Percentiles rank a stretch among this genome's conserved stretches.
These are phyloP conservation scores for Malassezia caprae DNA, from an alignment of 1,284 basidiomycete species.

Conservation along the genomic window DNA sequence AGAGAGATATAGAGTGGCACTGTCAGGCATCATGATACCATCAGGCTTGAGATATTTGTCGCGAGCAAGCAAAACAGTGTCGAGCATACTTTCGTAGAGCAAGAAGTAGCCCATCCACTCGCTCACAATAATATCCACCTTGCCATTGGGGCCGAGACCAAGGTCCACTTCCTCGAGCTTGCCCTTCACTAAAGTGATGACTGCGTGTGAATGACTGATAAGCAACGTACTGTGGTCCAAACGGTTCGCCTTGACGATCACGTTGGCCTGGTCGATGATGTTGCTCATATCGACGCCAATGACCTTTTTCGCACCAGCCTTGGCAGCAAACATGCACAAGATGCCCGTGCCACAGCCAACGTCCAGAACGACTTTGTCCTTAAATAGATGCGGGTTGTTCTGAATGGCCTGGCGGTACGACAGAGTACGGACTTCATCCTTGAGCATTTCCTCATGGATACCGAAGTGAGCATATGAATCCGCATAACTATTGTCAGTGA, in stretches of 20 bases:
- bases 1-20: slow-evolving; percentile 81
- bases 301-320: slow-evolving; percentile 90
- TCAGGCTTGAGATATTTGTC: slow-evolving; percentile 82
- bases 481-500: slow-evolving; percentile 27
- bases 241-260: slow-evolving; percentile 91
- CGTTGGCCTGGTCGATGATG: slow-evolving; percentile 96
- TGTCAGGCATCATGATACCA: slow-evolving; percentile 93
- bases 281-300: slow-evolving; percentile 91
- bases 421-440: slow-evolving; percentile 87
- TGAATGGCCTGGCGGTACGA: slow-evolving; percentile 90
- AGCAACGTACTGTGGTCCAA: slow-evolving; percentile 61
- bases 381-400: slow-evolving; percentile 91
- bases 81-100: slow-evolving; percentile 98
- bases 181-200: slow-evolving; percentile 87
- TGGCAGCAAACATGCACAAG: slow-evolving; percentile 96
- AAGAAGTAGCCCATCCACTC: slow-evolving; percentile 82
- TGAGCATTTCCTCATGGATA: slow-evolving; percentile 74
- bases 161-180: slow-evolving; percentile 77
- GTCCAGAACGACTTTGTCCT: slow-evolving; percentile 66
- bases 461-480: slow-evolving; percentile 48
- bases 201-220: neutral
- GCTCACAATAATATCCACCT: slow-evolving; percentile 88
- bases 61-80: slow-evolving; percentile 88
- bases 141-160: slow-evolving; percentile 49
- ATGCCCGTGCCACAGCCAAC: slow-evolving; percentile 99